Base-by-base conservation (phyloP, 192 early-diverging fungal species). In the Podila clonocystis region DNA sequence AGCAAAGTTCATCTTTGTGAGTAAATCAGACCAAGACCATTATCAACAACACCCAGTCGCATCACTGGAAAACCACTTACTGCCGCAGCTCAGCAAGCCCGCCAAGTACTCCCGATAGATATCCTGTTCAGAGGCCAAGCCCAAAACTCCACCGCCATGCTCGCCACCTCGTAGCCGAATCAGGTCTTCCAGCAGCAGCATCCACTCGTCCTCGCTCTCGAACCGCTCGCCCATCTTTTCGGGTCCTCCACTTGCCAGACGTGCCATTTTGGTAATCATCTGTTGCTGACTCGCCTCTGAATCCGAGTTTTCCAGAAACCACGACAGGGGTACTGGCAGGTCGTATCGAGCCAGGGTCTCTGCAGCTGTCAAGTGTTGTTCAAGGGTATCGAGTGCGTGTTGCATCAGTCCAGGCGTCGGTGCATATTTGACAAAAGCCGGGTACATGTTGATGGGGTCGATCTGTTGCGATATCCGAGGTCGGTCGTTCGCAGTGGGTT, bases 181-280 rank as follows among this genome's bases (percentile, higher is more conserved):
- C 83, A 94, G 89, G 76, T 93, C 88, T 22, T 91, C 89, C 58
- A 91, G 71, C 29, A 94, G 76, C 24, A 82, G 75, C 41, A 75
- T 79, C 91, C 92, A 94, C 45, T 92, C 90, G 68, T 92, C 90
- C 48, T 93, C 91, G 38, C 69, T 83, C 50, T 90, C 84, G 58
- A 87, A 87, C 6, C 87, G 83, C 17, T 79, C 85, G 26, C 89
- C 87, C 64, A 84, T 84, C 38, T 65, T 84, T 70, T 89, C 85
- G 2, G 86, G 82, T 41, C 77, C 85, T 70, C 82, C 74, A 30
- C 87, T 78, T 48, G 86, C 84, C 49, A 85, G 80, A 9, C 85
- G 67, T 34, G 88, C 86, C 88, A 91, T 89, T 64, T 82, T 85
- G 19, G 87, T 74, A 62, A 92, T 85, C 61, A 94, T 82, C 50